phyloP scores from a whole-genome alignment of 495 filamentous ascomycete species.

The Elaphomyces granulatus region DNA sequence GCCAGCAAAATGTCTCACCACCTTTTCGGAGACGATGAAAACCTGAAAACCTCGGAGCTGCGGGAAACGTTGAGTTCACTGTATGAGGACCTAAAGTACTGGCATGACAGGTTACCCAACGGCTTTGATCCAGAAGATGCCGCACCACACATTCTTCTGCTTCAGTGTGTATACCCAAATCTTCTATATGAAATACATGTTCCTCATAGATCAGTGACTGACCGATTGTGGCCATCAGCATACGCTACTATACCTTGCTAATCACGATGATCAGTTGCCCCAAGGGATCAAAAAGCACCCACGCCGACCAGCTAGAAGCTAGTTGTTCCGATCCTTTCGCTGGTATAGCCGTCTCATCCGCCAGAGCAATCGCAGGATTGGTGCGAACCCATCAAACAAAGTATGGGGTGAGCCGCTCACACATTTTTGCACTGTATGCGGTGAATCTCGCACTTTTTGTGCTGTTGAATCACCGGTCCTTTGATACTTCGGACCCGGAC shows the following conservation, averaged over 20 bases:
- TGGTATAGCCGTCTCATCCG: conserved; percentile 10
- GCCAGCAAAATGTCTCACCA: conserved; percentile 28
- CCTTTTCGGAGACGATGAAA: conserved; percentile 18
- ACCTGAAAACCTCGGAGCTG: background rate
- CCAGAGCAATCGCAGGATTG: conserved; percentile 22
- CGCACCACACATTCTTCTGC: conserved; percentile 24
- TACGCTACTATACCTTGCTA: conserved; percentile 26
- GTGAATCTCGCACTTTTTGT: conserved; percentile 32
- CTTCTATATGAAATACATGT: too few relatives aligned
- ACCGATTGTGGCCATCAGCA: conserved; percentile 12
- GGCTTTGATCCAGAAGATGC: conserved; percentile 13
- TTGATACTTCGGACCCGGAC: conserved; percentile 26
- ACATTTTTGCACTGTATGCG: conserved; percentile 31
- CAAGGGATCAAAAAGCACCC: conserved; percentile 2
- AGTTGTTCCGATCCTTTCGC: background rate
- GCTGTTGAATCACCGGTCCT: conserved; percentile 19
- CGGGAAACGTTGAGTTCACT: conserved; percentile 19
- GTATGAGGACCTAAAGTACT: conserved; percentile 20
- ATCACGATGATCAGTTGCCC: conserved; percentile 29
- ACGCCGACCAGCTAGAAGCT: background rate
- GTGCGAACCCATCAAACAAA: conserved; percentile 22
- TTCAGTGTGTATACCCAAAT: conserved; percentile 15
- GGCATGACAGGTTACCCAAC: conserved; percentile 22
- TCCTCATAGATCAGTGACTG: background rate
- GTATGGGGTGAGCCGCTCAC: conserved; percentile 26